These are phyloP conservation scores for Tetrahymena malaccensis DNA, from an alignment of 73 alveolate species.

Conservation along the genomic window DNA sequence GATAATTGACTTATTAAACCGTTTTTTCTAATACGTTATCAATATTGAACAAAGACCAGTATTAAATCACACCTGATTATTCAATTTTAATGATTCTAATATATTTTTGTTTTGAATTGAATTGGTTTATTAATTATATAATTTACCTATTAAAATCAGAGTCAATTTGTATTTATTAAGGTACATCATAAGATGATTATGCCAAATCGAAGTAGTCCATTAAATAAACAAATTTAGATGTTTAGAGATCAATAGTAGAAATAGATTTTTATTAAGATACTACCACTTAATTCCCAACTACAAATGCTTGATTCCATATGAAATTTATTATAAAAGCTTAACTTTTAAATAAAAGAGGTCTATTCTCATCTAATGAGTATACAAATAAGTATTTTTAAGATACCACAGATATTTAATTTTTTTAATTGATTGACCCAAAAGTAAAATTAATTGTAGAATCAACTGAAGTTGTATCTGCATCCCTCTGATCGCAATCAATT, in stretches of 20 bases:
- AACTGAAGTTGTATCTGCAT: no score
- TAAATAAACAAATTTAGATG: background rate
- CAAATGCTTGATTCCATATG: background rate
- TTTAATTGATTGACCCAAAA: background rate
- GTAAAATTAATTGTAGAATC: background rate
- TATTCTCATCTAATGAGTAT: background rate
- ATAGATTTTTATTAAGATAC: background rate
- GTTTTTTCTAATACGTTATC: background rate
- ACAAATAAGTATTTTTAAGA: background rate
- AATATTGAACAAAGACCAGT: background rate
- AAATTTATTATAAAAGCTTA: background rate
- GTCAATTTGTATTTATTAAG: background rate
- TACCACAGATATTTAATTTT: background rate
- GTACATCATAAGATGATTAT: background rate
- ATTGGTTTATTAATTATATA: no score
- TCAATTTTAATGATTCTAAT: background rate
- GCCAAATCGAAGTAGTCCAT: background rate
- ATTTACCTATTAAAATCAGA: background rate
- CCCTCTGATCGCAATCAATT: no score
- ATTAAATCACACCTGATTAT: background rate
- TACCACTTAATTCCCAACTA: background rate
- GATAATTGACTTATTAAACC: no score
- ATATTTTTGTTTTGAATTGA: no score
- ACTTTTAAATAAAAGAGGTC: background rate
- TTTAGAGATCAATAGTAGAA: background rate